These are phyloP conservation scores for Sporothrix sp. DNA, from an alignment of 2,329 filamentous ascomycete species.

Conservation along the genomic window DNA sequence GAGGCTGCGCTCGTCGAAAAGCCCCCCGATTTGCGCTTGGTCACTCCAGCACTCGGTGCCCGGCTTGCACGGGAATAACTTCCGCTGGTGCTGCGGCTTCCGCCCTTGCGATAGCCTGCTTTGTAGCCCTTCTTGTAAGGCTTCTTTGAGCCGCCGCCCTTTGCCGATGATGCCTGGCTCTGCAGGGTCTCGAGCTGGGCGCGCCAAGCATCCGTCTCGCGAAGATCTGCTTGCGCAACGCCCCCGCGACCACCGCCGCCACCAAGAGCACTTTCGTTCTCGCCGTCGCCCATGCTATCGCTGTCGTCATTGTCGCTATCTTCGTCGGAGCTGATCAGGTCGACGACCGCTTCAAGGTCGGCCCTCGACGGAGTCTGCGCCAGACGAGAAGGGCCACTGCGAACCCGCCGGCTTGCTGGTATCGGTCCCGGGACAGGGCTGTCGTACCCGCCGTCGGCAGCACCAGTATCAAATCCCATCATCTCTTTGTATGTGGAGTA, in stretches of 20 bases:
- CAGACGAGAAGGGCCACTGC: not conserved
- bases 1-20: not conserved
- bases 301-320: not conserved
- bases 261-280: not conserved
- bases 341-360: slow-evolving; percentile 37
- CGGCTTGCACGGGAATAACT: slow-evolving; percentile 8
- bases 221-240: slow-evolving; percentile 1
- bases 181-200: slow-evolving; percentile 23
- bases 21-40: slow-evolving; percentile 7
- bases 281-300: not conserved
- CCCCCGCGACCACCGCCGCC: not conserved
- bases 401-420: not conserved
- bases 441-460: slow-evolving; percentile 9
- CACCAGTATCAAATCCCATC: slow-evolving; percentile 28
- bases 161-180: slow-evolving; percentile 11
- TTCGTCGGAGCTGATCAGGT: slow-evolving; percentile 37
- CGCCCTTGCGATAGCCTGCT: slow-evolving; percentile 13
- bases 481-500: slow-evolving; percentile 40
- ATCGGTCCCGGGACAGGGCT: slow-evolving; percentile 7
- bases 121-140: slow-evolving; percentile 12
- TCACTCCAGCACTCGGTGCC: slow-evolving; percentile 5
- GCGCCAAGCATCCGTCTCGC: slow-evolving; percentile 23
- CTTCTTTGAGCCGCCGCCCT: slow-evolving; percentile 9
- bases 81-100: slow-evolving; percentile 12
- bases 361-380: not conserved